phyloP scores from a whole-genome alignment of 2,329 filamentous ascomycete genomes.

The Hirsutella minnesotensis region DNA sequence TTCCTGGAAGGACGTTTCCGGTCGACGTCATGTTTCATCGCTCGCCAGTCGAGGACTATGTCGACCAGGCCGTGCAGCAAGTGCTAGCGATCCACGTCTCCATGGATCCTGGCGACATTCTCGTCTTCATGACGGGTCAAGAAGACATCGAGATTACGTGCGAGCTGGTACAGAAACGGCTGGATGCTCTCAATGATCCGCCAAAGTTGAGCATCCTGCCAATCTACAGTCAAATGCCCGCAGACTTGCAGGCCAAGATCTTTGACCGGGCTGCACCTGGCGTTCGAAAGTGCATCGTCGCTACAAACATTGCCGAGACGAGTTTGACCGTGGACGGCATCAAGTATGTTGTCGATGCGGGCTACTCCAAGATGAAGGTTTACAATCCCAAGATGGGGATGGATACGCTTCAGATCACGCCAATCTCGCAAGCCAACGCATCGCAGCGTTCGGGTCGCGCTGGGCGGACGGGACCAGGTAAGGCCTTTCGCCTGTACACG shows the following conservation, averaged over 20 bases:
- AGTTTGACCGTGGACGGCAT: slow-evolving; percentile 97
- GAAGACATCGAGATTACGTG: slow-evolving; percentile 98
- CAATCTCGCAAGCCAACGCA: slow-evolving; percentile 92
- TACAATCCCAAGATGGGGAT: slow-evolving; percentile 99
- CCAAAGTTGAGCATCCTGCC: slow-evolving; percentile 90
- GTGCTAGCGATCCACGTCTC: slow-evolving; percentile 93
- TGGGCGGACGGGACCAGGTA: slow-evolving; percentile 87
- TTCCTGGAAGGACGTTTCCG: slow-evolving; percentile 90
- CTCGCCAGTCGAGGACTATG: slow-evolving; percentile 93
- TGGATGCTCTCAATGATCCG: slow-evolving; percentile 84
- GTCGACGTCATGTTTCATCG: slow-evolving; percentile 94
- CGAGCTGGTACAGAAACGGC: slow-evolving; percentile 76
- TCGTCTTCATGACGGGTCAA: slow-evolving; percentile 98
- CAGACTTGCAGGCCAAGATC: slow-evolving; percentile 93
- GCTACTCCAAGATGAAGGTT: slow-evolving; percentile 95
- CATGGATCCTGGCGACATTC: slow-evolving; percentile 82
- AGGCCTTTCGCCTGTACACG: slow-evolving; percentile 87
- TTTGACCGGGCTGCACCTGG: slow-evolving; percentile 86
- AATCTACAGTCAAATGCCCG: slow-evolving; percentile 99
- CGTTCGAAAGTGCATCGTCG: slow-evolving; percentile 93
- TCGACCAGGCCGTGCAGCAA: slow-evolving; percentile 93
- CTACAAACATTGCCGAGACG: slow-evolving; percentile 97
- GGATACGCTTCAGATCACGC: slow-evolving; percentile 96
- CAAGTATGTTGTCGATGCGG: slow-evolving; percentile 96
- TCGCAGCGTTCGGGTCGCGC: slow-evolving; percentile 89